Base-by-base conservation (phyloP, 768 basidiomycete genomes). In the Lentinula sp. region DNA sequence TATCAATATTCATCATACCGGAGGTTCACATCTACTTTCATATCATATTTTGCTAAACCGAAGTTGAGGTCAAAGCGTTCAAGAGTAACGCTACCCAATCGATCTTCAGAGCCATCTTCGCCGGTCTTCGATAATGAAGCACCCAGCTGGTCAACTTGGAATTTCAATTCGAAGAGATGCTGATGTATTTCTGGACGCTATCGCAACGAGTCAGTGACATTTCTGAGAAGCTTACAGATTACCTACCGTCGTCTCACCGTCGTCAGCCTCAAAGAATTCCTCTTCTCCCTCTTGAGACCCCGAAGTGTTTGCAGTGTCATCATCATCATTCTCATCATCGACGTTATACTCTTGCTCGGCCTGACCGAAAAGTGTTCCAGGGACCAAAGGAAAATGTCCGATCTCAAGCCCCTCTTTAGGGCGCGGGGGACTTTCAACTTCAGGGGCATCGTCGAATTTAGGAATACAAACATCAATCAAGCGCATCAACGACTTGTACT, bases 401-500 rank as follows among this genome's bases (percentile, higher is more conserved):
- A 75, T 66, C 23, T 68, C 66, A 3, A 65, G 64, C 34, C 53
- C 43, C 13, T 51, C 49, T 32, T 7, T 34, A 67, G 48, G 56
- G 64, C 65, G 18, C 39, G 66, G 10, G 49, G 34, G 10, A 61
- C 52, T 34, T 50, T 61, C 57, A 10, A 71, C 70, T 13, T 39
- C 59, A 9, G 62, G 51, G 66, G 71, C 34, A 23, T 74, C 78
- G 28, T 82, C 77, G 65, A 98, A 88, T 61, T 87, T 83, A 13
- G 97, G 97, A 42, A 98, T 87, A 32, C 87, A 85, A 31, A 95
- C 87, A 67, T 98, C 95, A 66, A 98, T 83, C 60, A 98, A 78
- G 8, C 92, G 85, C 91, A 99, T 93, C 48, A 98, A 74, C 1
- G 88, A 83, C 74, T 95, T 89, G 74, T 96, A 96, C 71, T 95